Percentiles rank a stretch among this genome's conserved stretches.
Conservation (phyloP, 352 stramenopile species). For the Hyaloperonospora arabidopsidis region DNA sequence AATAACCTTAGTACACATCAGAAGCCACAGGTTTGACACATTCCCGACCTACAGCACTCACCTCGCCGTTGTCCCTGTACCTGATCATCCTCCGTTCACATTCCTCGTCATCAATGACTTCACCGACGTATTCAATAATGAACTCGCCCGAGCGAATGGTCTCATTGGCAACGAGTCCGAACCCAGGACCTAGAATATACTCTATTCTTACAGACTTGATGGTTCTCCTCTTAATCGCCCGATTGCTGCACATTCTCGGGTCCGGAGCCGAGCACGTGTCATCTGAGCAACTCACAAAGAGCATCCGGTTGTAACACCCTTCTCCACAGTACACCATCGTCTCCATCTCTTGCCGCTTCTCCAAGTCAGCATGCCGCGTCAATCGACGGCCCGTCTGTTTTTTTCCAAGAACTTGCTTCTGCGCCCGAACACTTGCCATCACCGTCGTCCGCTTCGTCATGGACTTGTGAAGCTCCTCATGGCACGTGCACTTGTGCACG, state of each 20-base stretch:
- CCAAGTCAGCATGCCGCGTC: conserved; percentile 11
- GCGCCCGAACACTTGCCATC: conserved; percentile 38
- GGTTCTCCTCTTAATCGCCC: conserved; percentile 58
- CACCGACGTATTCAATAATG: conserved; percentile 91
- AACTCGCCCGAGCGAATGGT: conserved; percentile 75
- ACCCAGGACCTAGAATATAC: conserved; percentile 81
- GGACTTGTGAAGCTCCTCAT: conserved; percentile 37
- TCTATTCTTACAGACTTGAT: conserved; percentile 61
- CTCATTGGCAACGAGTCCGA: conserved; percentile 82
- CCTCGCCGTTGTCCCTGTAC: conserved; percentile 49
- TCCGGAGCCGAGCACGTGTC: conserved; percentile 72
- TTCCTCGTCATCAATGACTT: conserved; percentile 88
- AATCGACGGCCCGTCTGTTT: neutral
- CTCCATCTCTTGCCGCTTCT: conserved; percentile 11
- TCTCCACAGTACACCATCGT: conserved; percentile 46
- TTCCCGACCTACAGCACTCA: conserved; percentile 13
- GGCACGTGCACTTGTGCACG: conserved; percentile 75
- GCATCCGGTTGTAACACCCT: conserved; percentile 75
- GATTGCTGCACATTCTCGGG: conserved; percentile 59
- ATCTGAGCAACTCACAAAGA: conserved; percentile 74
- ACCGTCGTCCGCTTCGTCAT: conserved; percentile 48
- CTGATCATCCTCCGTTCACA: conserved; percentile 54
- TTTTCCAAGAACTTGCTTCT: conserved; percentile 16
- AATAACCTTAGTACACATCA: conserved; percentile 1
- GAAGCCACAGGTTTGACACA: neutral